Evolutionary conservation across 192 early-diverging fungal genomes (phyloP).

Genomic region (Dissophora ornata): DNA sequence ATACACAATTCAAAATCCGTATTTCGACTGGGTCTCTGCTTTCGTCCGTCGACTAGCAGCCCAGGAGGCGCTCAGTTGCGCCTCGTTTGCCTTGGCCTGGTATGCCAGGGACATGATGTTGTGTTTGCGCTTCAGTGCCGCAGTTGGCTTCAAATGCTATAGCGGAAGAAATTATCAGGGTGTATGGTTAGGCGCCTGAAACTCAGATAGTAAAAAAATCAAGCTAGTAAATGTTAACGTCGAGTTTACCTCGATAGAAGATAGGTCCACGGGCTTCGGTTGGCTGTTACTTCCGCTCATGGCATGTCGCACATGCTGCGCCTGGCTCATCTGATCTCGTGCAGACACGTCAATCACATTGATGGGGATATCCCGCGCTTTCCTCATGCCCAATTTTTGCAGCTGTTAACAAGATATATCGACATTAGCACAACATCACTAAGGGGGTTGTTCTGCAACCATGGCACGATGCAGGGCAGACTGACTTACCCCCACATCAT

Average conservation of each 20-base stretch:
- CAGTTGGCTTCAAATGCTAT: constrained; percentile 64
- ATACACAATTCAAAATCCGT: constrained; percentile 63
- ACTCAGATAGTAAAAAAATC: too few relatives aligned
- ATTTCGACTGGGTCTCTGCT: constrained; percentile 72
- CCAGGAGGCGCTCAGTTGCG: constrained; percentile 69
- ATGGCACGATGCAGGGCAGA: neutral
- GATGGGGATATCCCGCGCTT: constrained; percentile 36
- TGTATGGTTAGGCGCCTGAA: too few relatives aligned
- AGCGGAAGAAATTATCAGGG: neutral
- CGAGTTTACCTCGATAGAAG: constrained; percentile 36
- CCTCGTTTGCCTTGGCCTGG: constrained; percentile 76
- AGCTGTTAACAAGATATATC: constrained; percentile 14
- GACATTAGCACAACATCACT: neutral
- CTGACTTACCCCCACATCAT: constrained; percentile 24
- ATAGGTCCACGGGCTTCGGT: constrained; percentile 35
- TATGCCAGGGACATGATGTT: constrained; percentile 84
- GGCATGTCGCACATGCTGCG: constrained; percentile 32
- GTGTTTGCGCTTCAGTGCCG: constrained; percentile 76
- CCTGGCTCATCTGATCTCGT: constrained; percentile 41
- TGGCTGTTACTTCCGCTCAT: constrained; percentile 18
- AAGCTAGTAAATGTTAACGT: too few relatives aligned
- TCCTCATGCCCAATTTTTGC: constrained; percentile 40
- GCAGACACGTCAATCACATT: constrained; percentile 42
- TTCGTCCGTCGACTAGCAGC: constrained; percentile 71
- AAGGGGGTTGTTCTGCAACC: too few relatives aligned